Conservation (phyloP, 805 yeast species). For the Cyberlindnera veronae region DNA sequence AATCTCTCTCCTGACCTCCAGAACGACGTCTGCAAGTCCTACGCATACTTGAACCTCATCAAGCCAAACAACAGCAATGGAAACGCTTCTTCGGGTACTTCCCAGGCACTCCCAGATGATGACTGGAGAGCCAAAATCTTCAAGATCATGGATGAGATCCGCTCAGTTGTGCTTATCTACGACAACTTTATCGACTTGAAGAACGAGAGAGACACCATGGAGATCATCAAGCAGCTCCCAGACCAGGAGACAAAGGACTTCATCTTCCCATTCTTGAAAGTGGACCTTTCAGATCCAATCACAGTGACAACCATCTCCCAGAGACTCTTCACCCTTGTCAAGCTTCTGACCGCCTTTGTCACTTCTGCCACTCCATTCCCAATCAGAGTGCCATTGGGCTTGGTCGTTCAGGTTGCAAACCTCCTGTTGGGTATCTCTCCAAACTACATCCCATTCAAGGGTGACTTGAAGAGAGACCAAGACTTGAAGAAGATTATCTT, state of each 20-base stretch:
- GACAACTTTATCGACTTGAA: constrained; percentile 53
- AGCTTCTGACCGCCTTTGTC: constrained; percentile 43
- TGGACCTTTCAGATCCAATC: constrained; percentile 57
- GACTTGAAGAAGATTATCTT: constrained; percentile 42
- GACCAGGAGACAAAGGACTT: constrained; percentile 25
- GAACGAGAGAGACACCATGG: constrained; percentile 49
- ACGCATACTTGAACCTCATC: constrained; percentile 53
- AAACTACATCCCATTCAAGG: constrained; percentile 50
- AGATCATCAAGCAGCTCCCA: constrained; percentile 41
- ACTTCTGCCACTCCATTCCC: constrained; percentile 52
- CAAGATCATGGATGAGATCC: constrained; percentile 48
- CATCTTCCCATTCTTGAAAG: constrained; percentile 45
- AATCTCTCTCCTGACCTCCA: constrained; percentile 40
- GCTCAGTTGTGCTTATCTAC: constrained; percentile 54
- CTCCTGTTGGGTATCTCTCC: constrained; percentile 52
- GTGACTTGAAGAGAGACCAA: constrained; percentile 54
- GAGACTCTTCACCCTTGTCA: constrained; percentile 46
- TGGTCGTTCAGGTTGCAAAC: constrained; percentile 48
- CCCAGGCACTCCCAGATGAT: constrained; percentile 36
- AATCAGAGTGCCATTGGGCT: constrained; percentile 62
- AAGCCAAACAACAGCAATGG: constrained; percentile 34
- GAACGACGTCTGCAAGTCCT: constrained; percentile 41
- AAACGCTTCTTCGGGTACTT: constrained; percentile 23
- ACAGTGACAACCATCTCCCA: constrained; percentile 49
- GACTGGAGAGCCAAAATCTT: constrained; percentile 47